Evolutionary conservation across 345 rosid genomes (phyloP), one percentile per base, ranked within the genome.

Genomic region (Crucihimalaya himalaica): DNA sequence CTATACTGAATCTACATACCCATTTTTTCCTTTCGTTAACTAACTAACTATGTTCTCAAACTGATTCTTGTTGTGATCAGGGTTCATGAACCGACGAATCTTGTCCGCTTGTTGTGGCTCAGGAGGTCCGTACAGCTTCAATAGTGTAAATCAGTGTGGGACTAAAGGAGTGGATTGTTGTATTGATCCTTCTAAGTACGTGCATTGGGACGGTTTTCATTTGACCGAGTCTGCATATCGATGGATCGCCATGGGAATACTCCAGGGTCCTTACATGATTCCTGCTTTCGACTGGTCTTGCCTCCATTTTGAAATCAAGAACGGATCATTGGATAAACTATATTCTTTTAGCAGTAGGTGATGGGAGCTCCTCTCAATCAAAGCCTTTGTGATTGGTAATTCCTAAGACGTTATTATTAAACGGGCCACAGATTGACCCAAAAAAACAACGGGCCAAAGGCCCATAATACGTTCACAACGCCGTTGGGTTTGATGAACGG

Each of bases 131-230:
- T 82, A 84, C 75, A 77, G 82, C 57, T 84, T 31, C 60, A 77
- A 64, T 12, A 7, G 27, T 28, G 61, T 18, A 1, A 34, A 1
- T 6, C 14, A n/a, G 2, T 78, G 84, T 68, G 87, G 83, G n/a
- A 32, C 57, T 29, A 71, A 63, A 28, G 40, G 60, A 5, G 63
- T 64, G 6, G 74, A 40, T 15, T 14, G 37, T 50, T 81, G 90
- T 60, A 18, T 28, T 19, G 75, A 82, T 16, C 85, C 86, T 37
- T 77, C 79, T 0, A 74, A 68, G 37, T 73, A 57, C 47, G 79
- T 79, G 35, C 62, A 70, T 53, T 86, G 87, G 85, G 86, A 83
- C 12, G 84, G 89, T 55, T 0, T 80, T 32, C 89, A 83, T 70
- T 19, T 78, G 40, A 78, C 81, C 0, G 81, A 78, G 53, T 16